phyloP scores from a whole-genome alignment of 2,329 filamentous ascomycete species.

The Paraphoma chrysanthemicola region DNA sequence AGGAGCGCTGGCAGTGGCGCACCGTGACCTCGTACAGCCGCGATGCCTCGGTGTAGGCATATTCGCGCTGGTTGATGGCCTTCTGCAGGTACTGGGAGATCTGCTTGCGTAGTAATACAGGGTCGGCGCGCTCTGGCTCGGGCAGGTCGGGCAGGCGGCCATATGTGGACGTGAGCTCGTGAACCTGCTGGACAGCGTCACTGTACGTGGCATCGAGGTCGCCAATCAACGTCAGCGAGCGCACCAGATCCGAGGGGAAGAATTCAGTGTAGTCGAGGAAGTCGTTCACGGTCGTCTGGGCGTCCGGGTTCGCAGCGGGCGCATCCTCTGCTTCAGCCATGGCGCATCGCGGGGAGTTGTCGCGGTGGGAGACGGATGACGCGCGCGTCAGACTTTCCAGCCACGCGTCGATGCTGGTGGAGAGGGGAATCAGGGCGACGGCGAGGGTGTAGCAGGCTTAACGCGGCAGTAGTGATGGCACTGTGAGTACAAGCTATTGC shows the following conservation, averaged over 20 bases:
- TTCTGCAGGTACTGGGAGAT: conserved; percentile 64
- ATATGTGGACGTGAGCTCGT: conserved; percentile 57
- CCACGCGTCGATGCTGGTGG: conserved; percentile 46
- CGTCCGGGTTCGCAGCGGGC: conserved; percentile 66
- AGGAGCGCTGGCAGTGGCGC: conserved; percentile 63
- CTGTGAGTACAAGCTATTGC: no score
- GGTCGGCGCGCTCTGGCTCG: conserved; percentile 57
- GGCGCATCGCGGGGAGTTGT: conserved; percentile 42
- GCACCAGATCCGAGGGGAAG: conserved; percentile 69
- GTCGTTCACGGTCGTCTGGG: conserved; percentile 70
- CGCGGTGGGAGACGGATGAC: conserved; percentile 39
- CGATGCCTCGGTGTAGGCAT: conserved; percentile 62
- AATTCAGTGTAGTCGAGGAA: conserved; percentile 75
- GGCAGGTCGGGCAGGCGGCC: conserved; percentile 59
- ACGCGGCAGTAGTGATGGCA: conserved; percentile 14
- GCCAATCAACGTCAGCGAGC: conserved; percentile 68
- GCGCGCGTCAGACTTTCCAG: conserved; percentile 48
- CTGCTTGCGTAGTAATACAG: conserved; percentile 59
- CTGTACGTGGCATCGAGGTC: conserved; percentile 56
- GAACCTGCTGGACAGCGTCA: conserved; percentile 52
- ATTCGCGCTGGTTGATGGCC: conserved; percentile 63
- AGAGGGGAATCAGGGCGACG: conserved; percentile 38
- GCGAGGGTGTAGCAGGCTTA: conserved; percentile 22
- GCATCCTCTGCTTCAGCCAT: conserved; percentile 46
- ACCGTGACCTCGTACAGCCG: conserved; percentile 65